Base-by-base conservation (phyloP, 2,329 filamentous ascomycete genomes). In the Arachnomyces sp. region DNA sequence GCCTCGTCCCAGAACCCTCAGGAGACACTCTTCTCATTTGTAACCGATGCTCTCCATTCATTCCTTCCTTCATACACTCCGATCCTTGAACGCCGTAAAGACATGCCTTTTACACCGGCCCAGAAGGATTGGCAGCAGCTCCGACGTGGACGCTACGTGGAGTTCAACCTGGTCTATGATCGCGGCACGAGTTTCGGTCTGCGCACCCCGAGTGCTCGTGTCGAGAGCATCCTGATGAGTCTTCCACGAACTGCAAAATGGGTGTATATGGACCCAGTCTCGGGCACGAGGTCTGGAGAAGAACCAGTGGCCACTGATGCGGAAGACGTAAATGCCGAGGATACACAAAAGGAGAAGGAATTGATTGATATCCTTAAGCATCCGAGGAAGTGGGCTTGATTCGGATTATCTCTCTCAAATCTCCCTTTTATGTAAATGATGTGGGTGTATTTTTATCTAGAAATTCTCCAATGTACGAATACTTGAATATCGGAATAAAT, bases 51-150 rank as follows among this genome's bases (percentile, higher is more conserved):
- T 54, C 72, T 95, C 42, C 78, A 80, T 45, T 83, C 88, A 7
- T 98, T 98, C 72, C 62, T 96, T 42, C 92, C 92, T 1, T 84
- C 83, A 0, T 98, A 96, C 57, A 55, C 95, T 1, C 90, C 92
- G 18, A 95, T 98, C 50, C 74, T 98, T 44, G 77, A 88, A 58
- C 82, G 75, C 61, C 74, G 92, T 51, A 96, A 94, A 71, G 84
- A 95, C 54, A 88, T 95, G 87, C 80, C 86, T 0, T 98, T 80
- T 55, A 89, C 80, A 0, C 82, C 84, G 35, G 74, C 81, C 51
- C 85, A 95, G 68, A 95, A 95, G 71, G 79, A 86, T 50, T 98
- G 92, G 92, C 92, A 98, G 69, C 92, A 96, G 69, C 73, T 98
- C 47, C 77, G 92, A 36, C 73, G 92, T 49, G 92, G 92, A n/a